A percentile compares a stretch with the other conserved stretches of the same genome.
Evolutionary conservation across 805 yeast genomes (phyloP).

Genomic region (Priceomyces melissophilus): DNA sequence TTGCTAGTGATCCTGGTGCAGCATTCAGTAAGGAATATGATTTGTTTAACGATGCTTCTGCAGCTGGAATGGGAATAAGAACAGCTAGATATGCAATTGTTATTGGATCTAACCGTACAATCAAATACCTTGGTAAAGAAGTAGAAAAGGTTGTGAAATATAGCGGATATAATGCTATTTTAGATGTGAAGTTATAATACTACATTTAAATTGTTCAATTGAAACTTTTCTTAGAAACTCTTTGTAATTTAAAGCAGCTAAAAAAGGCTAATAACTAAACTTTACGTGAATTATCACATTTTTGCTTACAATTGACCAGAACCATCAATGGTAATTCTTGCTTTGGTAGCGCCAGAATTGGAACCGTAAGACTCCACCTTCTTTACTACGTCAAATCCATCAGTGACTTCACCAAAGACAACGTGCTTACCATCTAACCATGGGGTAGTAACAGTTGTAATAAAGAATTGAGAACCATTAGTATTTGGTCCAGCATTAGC

Average conservation of each 20-base stretch:
- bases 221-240: no score
- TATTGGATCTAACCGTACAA: conserved; percentile 22
- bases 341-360: conserved; percentile 60
- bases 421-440: conserved; percentile 80
- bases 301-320: conserved; percentile 48
- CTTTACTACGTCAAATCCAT: conserved; percentile 60
- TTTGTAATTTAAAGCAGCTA: no score
- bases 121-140: conserved; percentile 35
- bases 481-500: conserved; percentile 94
- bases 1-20: conserved; percentile 41
- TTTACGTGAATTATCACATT: not conserved
- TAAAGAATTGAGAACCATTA: conserved; percentile 88
- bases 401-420: conserved; percentile 72
- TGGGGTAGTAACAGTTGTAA: conserved; percentile 74
- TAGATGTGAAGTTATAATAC: conserved; percentile 31
- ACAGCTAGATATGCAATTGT: conserved; percentile 40
- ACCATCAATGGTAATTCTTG: conserved; percentile 60
- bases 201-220: not conserved
- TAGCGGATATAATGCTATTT: conserved; percentile 37
- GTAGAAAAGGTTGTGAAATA: conserved; percentile 27
- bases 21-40: conserved; percentile 26
- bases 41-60: conserved; percentile 33
- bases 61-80: conserved; percentile 36
- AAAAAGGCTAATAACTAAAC: not conserved
- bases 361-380: conserved; percentile 65